Evolutionary conservation across 2,329 filamentous ascomycete genomes (phyloP), one percentile per base, ranked within the genome.

Genomic region (Monosporascus sp.): DNA sequence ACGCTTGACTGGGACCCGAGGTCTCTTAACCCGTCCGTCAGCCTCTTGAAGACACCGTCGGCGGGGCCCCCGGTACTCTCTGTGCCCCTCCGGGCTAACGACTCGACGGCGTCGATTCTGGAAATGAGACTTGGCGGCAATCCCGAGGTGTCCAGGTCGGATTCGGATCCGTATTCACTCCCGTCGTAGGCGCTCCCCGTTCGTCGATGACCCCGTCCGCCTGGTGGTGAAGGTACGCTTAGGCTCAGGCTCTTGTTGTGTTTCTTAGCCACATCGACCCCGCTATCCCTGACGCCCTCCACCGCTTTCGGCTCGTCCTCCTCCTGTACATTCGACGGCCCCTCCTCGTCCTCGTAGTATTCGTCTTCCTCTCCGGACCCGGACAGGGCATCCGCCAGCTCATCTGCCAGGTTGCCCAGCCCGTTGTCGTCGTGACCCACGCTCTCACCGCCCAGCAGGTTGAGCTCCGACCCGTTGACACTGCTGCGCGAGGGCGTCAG

Each of bases 321-420:
- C 7, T 65, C 59, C 48, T 64, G 62, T 48, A 60, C 44, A 51
- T 70, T 72, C 6, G 72, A 70, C 31, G 63, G 50, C 20, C 60
- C 65, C 46, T 64, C 59, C 49, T 68, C 68, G 20, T 78, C 75
- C 44, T 78, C 74, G 37, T 76, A 72, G 54, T 77, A 75, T 37
- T 79, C 77, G 20, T 78, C 79, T n/a, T 75, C 78, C 41, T 82
- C 84, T 53, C 81, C 82, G 8, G 84, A 86, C 37, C 84, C 84
- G 44, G 81, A 84, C 68, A 88, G 83, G 4, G 86, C 85, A 64
- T 88, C 88, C 1, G 87, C 89, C 48, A 94, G 74, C 70, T 94
- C 89, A 69, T 93, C 89, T 2, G 89, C 89, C 48, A 94, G 70
- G 61, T 91, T 92, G 35, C 89, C 89, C 57, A 91, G 74, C 8